Percentiles rank a stretch among this genome's conserved stretches.
Evolutionary conservation across 208 protist genomes (phyloP).

Genomic region (Naegleria fowleri): DNA sequence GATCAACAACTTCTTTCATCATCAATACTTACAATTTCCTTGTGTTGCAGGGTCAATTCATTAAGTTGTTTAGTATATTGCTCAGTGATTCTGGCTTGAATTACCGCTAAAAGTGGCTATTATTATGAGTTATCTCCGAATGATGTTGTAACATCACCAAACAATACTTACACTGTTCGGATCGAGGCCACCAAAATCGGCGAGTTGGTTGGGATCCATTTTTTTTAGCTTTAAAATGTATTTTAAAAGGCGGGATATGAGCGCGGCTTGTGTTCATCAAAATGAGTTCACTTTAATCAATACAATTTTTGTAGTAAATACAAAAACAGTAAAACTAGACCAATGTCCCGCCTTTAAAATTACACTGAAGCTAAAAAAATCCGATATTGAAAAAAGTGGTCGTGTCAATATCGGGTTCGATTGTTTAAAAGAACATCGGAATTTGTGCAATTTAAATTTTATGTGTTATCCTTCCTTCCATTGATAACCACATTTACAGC

Average conservation of each 20-base stretch:
- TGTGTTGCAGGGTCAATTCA: constrained; percentile 68
- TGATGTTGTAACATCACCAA: neutral
- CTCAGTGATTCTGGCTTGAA: constrained; percentile 33
- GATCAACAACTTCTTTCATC: constrained; percentile 55
- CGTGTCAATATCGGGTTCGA: too few species aligned
- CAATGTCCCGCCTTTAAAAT: too few species aligned
- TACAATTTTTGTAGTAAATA: too few species aligned
- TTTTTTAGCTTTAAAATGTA: neutral
- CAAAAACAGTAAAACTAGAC: too few species aligned
- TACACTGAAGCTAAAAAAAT: too few species aligned
- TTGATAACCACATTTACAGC: constrained; percentile 32
- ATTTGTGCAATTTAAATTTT: too few species aligned
- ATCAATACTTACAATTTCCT: constrained; percentile 51
- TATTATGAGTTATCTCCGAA: neutral
- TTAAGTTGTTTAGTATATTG: constrained; percentile 74
- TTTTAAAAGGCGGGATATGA: too few species aligned
- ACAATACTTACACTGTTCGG: neutral
- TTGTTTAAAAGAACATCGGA: too few species aligned
- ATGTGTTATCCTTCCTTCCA: constrained; percentile 22
- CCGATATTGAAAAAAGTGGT: too few species aligned
- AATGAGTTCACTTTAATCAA: too few species aligned
- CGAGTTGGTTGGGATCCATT: neutral
- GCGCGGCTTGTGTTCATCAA: too few species aligned
- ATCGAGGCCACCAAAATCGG: neutral
- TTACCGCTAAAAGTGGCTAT: neutral